Base-by-base conservation (phyloP, 169 alveolate genomes). In the Babesia divergens region DNA sequence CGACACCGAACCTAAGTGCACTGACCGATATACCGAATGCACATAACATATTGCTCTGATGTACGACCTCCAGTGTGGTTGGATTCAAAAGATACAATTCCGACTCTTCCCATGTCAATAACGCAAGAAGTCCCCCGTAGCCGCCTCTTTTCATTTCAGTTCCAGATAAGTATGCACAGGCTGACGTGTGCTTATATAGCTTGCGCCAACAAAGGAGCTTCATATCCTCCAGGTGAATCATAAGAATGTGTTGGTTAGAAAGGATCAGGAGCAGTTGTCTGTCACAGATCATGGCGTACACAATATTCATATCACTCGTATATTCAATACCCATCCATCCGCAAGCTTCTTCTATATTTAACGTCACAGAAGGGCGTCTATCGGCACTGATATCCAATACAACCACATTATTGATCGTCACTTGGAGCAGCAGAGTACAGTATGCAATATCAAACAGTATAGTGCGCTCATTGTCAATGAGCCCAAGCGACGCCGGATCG, bases 31-130 rank as follows among this genome's bases (percentile, higher is more conserved):
- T 49, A 0, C 81, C 86, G 49, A 32, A 77, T 4, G 54, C 69
- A 16, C 75, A 52, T 26, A 11, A 13, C 16, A 59, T 22, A 28
- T 56, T 77, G 43, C 37, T 28, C 32, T 26, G 2, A 20, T 42
- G 59, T 7, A 77, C 65, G n/a, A 24, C 28, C 16, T 56, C 65
- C 28, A 77, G 46, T 0, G 42, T 40, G n/a, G 31, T 43, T 0
- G 62, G 29, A 22, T 16, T 9, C 14, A 77, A 6, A 22, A 77
- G 31, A 6, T 16, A 3, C 8, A 66, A 31, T 35, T 50, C 62
- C 20, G 74, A 26, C 28, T 47, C 71, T 22, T 55, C 86, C 86
- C 86, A 77, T 0, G 72, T 52, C 29, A 68, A 50, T 16, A 65
- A 38, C 8, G 75, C 81, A 13, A 77, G n/a, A 2, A 77, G 18